These are phyloP conservation scores for Dictyostelium purpureum DNA, from an alignment of 78 protist species.

Conservation along the genomic window DNA sequence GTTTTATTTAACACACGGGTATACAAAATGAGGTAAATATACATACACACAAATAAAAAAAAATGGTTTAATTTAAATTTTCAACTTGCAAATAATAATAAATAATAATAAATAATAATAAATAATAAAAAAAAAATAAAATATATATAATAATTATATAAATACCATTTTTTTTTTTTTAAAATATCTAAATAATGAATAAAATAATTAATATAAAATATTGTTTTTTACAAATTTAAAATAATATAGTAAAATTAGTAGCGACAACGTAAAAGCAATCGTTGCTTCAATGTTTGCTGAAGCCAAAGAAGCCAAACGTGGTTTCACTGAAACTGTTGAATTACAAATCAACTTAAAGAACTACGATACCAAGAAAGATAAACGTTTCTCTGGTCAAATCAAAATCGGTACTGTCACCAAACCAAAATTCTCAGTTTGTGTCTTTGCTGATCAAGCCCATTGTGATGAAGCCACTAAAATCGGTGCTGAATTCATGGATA, in stretches of 20 bases:
- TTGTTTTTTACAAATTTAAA: background rate
- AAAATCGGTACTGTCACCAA: constrained; percentile 86
- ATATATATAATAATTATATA: background rate
- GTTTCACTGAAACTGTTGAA: constrained; percentile 98
- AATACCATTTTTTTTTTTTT: background rate
- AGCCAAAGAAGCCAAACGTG: constrained; percentile 31
- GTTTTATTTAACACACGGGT: background rate
- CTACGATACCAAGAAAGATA: constrained; percentile 99
- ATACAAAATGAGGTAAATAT: constrained; percentile 15
- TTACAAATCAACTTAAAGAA: constrained; percentile 99
- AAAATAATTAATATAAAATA: no score
- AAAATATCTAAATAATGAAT: background rate
- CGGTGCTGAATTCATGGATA: constrained; percentile 93
- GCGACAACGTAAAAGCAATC: constrained; percentile 72
- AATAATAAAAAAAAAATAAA: background rate
- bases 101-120: background rate
- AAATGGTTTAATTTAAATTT: background rate
- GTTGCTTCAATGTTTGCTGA: constrained; percentile 18
- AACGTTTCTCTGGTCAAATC: constrained; percentile 99
- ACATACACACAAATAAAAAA: background rate
- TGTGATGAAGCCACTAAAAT: constrained; percentile 90
- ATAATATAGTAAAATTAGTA: constrained; percentile 55
- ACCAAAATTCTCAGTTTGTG: constrained; percentile 92
- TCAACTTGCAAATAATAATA: background rate
- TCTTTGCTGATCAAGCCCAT: constrained; percentile 97